These are phyloP conservation scores for Pistacia integerrima DNA, from an alignment of 345 rosid species.

Conservation along the genomic window DNA sequence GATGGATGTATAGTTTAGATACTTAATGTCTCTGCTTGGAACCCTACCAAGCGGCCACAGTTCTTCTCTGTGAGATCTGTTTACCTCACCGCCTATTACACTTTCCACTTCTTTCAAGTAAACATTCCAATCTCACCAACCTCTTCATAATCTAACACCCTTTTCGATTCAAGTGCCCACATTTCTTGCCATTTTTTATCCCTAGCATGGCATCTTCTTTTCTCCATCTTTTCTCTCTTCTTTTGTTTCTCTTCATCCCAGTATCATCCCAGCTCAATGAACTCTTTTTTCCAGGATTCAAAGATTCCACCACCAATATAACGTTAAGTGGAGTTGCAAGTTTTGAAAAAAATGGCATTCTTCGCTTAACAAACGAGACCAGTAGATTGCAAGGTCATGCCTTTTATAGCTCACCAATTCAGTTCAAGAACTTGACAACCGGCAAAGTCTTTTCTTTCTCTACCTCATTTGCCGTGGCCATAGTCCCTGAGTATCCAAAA, in stretches of 20 bases:
- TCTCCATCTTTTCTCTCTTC: conserved; percentile 12
- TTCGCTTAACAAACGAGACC: conserved; percentile 60
- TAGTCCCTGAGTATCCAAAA: conserved; percentile 61
- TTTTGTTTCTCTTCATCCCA: conserved; percentile 29
- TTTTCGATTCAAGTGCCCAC: background rate
- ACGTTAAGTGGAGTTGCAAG: conserved; percentile 55
- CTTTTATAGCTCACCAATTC: conserved; percentile 57
- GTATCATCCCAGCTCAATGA: conserved; percentile 34
- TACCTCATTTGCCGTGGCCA: conserved; percentile 68
- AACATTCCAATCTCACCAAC: conserved; percentile 4
- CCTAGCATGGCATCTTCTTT: conserved; percentile 23
- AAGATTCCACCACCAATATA: conserved; percentile 34
- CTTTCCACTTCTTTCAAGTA: background rate
- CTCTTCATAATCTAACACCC: conserved; percentile 2
- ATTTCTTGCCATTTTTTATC: background rate
- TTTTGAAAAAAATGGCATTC: conserved; percentile 57
- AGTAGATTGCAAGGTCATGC: conserved; percentile 67
- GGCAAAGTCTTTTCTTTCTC: conserved; percentile 70
- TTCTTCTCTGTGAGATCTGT: background rate
- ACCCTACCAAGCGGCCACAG: background rate
- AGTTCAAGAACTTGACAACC: conserved; percentile 51
- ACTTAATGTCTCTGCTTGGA: conserved; percentile 9
- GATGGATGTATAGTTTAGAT: background rate
- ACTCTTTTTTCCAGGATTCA: conserved; percentile 56
- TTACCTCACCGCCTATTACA: background rate